Conservation (phyloP, 2,329 filamentous ascomycete species). For the Pseudocercospora fijiensis region DNA sequence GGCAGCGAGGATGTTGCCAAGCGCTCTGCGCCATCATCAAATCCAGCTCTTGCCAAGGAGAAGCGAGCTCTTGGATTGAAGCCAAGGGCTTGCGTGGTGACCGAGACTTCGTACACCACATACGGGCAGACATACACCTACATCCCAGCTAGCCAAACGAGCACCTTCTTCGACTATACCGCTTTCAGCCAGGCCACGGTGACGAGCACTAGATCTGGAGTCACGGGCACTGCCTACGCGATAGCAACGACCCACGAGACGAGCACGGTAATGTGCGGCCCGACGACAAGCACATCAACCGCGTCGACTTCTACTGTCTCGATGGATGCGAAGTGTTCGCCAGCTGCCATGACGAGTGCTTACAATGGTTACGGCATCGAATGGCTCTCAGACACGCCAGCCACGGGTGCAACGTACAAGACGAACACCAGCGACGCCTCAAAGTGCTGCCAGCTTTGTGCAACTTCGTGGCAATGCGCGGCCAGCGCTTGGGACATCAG, state of each 20-base stretch:
- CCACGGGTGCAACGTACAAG: constrained; percentile 30
- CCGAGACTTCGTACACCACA: constrained; percentile 32
- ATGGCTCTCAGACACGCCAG: constrained; percentile 29
- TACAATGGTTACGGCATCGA: constrained; percentile 33
- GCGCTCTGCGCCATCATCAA: neutral
- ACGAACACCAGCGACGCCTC: constrained; percentile 34
- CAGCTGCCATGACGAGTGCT: constrained; percentile 32
- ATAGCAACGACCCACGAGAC: constrained; percentile 33
- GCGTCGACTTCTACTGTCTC: constrained; percentile 30
- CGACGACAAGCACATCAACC: constrained; percentile 24
- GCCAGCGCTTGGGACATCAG: constrained; percentile 35
- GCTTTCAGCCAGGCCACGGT: constrained; percentile 32
- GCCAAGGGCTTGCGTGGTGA: constrained; percentile 33
- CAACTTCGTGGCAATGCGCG: constrained; percentile 32
- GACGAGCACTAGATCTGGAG: constrained; percentile 33
- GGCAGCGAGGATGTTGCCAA: neutral
- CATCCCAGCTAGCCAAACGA: constrained; percentile 28
- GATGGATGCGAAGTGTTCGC: constrained; percentile 35
- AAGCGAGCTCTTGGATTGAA: constrained; percentile 26
- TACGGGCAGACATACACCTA: constrained; percentile 35
- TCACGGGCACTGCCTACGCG: constrained; percentile 31
- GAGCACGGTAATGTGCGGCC: constrained; percentile 26
- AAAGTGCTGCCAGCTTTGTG: constrained; percentile 37
- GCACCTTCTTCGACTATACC: constrained; percentile 35
- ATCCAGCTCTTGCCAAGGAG: neutral